phyloP scores from a whole-genome alignment of 257 asterid species.

The Asclepias syriaca region DNA sequence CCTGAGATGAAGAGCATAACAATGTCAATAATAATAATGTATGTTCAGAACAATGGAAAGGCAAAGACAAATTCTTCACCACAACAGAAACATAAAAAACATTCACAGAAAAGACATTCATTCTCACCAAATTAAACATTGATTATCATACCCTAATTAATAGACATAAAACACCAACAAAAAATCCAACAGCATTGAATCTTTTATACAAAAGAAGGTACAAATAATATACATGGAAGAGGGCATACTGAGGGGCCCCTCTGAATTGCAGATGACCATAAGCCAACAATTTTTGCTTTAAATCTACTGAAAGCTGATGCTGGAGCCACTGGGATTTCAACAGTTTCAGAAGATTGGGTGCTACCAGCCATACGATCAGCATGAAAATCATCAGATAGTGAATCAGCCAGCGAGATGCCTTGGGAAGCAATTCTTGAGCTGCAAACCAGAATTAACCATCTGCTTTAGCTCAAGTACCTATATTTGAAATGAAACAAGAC shows the following conservation, averaged over 20 bases:
- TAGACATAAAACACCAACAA: neutral
- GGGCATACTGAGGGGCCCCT: conserved; percentile 95
- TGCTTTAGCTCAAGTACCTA: conserved; percentile 6
- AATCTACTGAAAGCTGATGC: conserved; percentile 60
- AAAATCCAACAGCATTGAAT: neutral
- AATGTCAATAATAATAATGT: conserved; percentile 5
- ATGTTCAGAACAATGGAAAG: neutral
- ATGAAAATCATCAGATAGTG: conserved; percentile 40
- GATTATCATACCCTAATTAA: neutral
- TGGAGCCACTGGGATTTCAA: conserved; percentile 37
- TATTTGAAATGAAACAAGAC: conserved; percentile 6
- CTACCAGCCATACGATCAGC: conserved; percentile 27
- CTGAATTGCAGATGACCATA: conserved; percentile 58
- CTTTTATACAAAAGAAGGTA: neutral
- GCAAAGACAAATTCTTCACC: neutral
- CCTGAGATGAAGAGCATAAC: conserved; percentile 28
- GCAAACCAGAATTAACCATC: conserved; percentile 26
- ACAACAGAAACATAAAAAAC: neutral
- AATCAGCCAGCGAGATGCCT: conserved; percentile 66
- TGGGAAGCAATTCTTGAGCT: conserved; percentile 88
- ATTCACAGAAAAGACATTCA: neutral
- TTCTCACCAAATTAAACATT: neutral
- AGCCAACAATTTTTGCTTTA: conserved; percentile 50
- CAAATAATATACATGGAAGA: conserved; percentile 28
- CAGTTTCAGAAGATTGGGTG: conserved; percentile 34